Conservation (phyloP, 176 grass and related monocot genomes). For the Thalia dealbata region DNA sequence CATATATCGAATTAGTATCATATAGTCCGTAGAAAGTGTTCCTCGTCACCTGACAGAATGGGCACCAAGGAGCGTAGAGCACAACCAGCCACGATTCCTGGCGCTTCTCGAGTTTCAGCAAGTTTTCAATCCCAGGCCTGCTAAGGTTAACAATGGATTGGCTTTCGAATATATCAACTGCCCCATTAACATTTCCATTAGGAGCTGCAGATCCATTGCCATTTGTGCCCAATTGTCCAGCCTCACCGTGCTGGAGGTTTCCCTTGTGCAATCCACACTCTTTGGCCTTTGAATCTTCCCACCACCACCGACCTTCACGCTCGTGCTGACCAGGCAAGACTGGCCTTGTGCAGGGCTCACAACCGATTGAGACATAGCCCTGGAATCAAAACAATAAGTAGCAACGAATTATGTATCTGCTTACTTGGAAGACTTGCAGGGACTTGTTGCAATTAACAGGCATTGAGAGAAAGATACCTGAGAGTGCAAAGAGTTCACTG, state of each 20-base stretch:
- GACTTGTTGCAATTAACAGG: neutral
- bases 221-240: constrained; percentile 28
- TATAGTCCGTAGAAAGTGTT: neutral
- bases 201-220: constrained; percentile 28
- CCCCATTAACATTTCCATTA: constrained; percentile 15
- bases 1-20: neutral
- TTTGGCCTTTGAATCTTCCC: constrained; percentile 94
- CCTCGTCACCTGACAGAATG: constrained; percentile 51
- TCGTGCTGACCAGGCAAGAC: constrained; percentile 87
- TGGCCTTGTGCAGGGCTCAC: constrained; percentile 91
- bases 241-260: constrained; percentile 46
- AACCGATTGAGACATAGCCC: constrained; percentile 92
- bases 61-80: constrained; percentile 93
- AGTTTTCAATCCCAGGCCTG: constrained; percentile 65
- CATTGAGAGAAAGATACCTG: constrained; percentile 24
- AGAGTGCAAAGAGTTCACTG: constrained; percentile 74
- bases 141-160: constrained; percentile 55
- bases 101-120: constrained; percentile 56
- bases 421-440: neutral
- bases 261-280: constrained; percentile 98
- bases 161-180: constrained; percentile 74
- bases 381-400: neutral
- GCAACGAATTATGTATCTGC: neutral
- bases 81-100: constrained; percentile 67
- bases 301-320: constrained; percentile 96